Evolutionary conservation across 2,329 filamentous ascomycete genomes (phyloP), one percentile per base, ranked within the genome.

Genomic region (Colletotrichum phormii): DNA sequence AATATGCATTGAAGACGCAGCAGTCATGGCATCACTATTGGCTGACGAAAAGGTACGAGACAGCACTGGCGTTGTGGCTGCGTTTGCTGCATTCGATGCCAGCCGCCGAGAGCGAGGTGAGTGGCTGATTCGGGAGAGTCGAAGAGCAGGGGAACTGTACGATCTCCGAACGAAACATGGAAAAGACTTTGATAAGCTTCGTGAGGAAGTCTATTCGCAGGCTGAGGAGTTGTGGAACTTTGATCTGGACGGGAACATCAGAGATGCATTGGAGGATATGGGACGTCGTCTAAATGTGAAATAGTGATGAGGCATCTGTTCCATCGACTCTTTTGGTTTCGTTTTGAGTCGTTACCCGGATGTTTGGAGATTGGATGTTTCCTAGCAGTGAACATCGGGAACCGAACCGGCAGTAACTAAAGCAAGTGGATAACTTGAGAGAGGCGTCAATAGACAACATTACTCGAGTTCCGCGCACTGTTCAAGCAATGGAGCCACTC

Each of bases 1-100:
- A 1, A 85, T 91, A 76, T 88, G 87, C 1, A 87, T 92, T 69
- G 88, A 90, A 74, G 88, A 90, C 71, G 82, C 80, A 1, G 81
- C 82, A 18, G 79, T 86, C 2, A 77, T 86, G 1, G 83, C 85
- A 0, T 82, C 84, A 3, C 77, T 91, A 0, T 80, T 91, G 0
- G 84, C 82, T 0, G 81, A 86, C 42, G 81, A 82, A 0, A 75
- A 82, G 12, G 80, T 85, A 2, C 70, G 74, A 0, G 79, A 74
- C 0, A 72, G 75, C 0, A 69, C 76, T 0, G 82, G 86, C 8
- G 77, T 88, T 0, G 79, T 83, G 6, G 81, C 80, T 0, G 89
- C 82, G 0, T 89, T 91, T 58, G 80, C 80, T n/a, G 84, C 84
- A 0, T 91, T 88, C 57, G 88, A 91, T 74, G 79, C 59, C 78